Evolutionary conservation across 2,329 filamentous ascomycete species (phyloP), one percentile per base, ranked within the genome.

Genomic region (Anthostomella pinea): DNA sequence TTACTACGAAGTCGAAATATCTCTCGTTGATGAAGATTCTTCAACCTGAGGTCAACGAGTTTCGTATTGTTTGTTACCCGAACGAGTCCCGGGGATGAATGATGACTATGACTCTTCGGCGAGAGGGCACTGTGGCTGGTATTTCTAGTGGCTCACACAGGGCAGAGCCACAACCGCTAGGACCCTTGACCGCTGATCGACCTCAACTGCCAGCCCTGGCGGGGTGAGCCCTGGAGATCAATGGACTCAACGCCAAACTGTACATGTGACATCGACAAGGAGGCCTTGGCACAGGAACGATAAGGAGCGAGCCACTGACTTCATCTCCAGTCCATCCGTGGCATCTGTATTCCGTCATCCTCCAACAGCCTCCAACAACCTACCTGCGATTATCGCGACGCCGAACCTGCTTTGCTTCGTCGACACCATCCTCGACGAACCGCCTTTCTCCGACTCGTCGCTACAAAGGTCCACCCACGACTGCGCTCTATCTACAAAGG

Each of bases 61-160:
- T n/a, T n/a, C n/a, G n/a, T n/a, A n/a, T n/a, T n/a, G n/a, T n/a
- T n/a, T n/a, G n/a, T n/a, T n/a, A n/a, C n/a, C n/a, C n/a, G n/a
- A n/a, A n/a, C n/a, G n/a, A n/a, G n/a, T n/a, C n/a, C n/a, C n/a
- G n/a, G n/a, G n/a, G n/a, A n/a, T n/a, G n/a, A n/a, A n/a, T n/a
- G n/a, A n/a, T n/a, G n/a, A n/a, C n/a, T n/a, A 37, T 45, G 41
- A 41, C 41, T 45, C 38, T 35, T 45, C 38, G 38, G 34, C 38
- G 23, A 41, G 30, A 22, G 14, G 11, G 18, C 8, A 14, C 21
- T 33, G 23, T 24, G 29, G 29, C 29, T 31, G 22, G 29, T 22
- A n/a, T n/a, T n/a, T n/a, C n/a, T n/a, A n/a, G n/a, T n/a, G n/a
- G n/a, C n/a, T n/a, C n/a, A n/a, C n/a, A n/a, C n/a, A n/a, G n/a